Conservation (phyloP, 179 eudicot species). For the Spinacia oleracea region DNA sequence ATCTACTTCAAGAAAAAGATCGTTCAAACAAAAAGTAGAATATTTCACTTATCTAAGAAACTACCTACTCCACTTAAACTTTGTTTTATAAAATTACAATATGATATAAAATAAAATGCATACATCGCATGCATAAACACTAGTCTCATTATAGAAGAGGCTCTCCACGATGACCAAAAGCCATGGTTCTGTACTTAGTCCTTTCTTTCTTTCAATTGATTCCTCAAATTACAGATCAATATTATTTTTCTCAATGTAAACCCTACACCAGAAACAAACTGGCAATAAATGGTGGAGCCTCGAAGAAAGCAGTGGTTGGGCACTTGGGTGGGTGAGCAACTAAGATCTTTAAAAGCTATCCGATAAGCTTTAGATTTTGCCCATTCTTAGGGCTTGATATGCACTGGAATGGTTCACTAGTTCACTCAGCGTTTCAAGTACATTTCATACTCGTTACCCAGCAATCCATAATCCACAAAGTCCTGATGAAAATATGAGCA, state of each 20-base stretch:
- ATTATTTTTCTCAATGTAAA: neutral
- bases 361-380: neutral
- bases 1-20: too few relatives aligned
- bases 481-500: neutral
- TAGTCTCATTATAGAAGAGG: neutral
- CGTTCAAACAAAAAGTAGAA: too few relatives aligned
- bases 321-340: constrained; percentile 1
- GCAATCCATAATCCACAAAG: neutral
- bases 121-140: neutral
- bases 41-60: too few relatives aligned
- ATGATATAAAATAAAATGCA: too few relatives aligned
- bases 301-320: neutral
- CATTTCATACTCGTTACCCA: neutral
- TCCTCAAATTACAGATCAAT: neutral
- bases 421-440: neutral
- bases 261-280: neutral
- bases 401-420: neutral
- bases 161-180: neutral
- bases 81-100: too few relatives aligned
- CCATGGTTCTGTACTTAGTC: neutral
- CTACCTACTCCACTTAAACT: too few relatives aligned
- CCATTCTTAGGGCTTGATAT: neutral
- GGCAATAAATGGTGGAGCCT: neutral
- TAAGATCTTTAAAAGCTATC: neutral
- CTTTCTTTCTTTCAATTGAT: neutral